Conservation (phyloP, 768 basidiomycete genomes). For the Tremella fuciformis region DNA sequence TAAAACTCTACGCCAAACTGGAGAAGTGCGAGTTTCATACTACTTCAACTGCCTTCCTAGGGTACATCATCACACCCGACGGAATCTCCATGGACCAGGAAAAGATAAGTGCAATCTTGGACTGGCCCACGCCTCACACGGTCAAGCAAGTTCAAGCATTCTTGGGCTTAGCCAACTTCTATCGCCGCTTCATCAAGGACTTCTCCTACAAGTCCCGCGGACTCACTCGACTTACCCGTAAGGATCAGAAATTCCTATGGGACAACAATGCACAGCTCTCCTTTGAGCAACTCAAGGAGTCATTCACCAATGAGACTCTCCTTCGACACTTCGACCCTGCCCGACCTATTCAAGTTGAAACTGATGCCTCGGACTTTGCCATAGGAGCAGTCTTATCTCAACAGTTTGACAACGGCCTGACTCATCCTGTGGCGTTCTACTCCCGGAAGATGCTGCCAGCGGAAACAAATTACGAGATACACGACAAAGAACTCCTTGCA, state of each 20-base stretch:
- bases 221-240: conserved; percentile 28
- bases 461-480: no score
- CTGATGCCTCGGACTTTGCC: conserved; percentile 48
- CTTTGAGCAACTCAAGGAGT: conserved; percentile 25
- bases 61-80: conserved; percentile 16
- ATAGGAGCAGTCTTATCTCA: conserved; percentile 49
- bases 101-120: conserved; percentile 54
- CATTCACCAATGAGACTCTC: conserved; percentile 22
- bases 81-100: conserved; percentile 51
- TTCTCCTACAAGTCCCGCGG: conserved; percentile 51
- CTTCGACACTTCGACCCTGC: conserved; percentile 15
- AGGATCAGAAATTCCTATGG: conserved; percentile 18
- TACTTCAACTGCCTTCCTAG: conserved; percentile 23
- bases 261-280: not conserved
- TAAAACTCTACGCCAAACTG: conserved; percentile 17
- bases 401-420: conserved; percentile 1
- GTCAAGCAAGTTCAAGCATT: conserved; percentile 54
- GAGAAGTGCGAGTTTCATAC: conserved; percentile 32
- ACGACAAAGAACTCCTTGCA: conserved; percentile 59
- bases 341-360: conserved; percentile 17
- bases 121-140: conserved; percentile 53
- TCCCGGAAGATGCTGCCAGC: conserved; percentile 32
- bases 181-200: conserved; percentile 53
- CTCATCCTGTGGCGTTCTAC: conserved; percentile 21
- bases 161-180: conserved; percentile 57